phyloP scores from a whole-genome alignment of 495 filamentous ascomycete genomes.

The Lentithecium fluviatile region DNA sequence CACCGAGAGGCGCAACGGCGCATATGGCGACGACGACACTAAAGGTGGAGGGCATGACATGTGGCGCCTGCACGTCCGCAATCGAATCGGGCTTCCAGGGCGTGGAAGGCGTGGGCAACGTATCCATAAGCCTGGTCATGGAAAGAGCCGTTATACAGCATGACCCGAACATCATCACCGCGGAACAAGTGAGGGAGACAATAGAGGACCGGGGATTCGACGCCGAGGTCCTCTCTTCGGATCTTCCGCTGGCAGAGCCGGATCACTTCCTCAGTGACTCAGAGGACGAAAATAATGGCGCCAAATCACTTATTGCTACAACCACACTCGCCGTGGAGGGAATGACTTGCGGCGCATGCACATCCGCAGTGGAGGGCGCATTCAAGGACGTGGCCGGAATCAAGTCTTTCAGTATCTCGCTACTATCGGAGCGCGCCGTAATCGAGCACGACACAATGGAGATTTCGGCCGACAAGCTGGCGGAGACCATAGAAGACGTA shows the following conservation, averaged over 20 bases:
- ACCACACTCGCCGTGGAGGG: conserved; percentile 91
- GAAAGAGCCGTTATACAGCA: conserved; percentile 88
- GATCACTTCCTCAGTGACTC: conserved; percentile 36
- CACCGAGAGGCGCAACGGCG: conserved; percentile 35
- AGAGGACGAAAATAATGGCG: conserved; percentile 34
- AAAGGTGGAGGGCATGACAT: conserved; percentile 90
- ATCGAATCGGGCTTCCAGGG: conserved; percentile 81
- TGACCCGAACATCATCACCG: conserved; percentile 70
- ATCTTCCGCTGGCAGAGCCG: conserved; percentile 51
- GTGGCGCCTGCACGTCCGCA: conserved; percentile 84
- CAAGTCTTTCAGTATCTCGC: conserved; percentile 46
- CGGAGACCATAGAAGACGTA: conserved; percentile 56
- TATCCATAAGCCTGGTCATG: conserved; percentile 90
- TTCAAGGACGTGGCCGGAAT: conserved; percentile 57
- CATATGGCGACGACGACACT: conserved; percentile 90
- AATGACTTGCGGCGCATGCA: conserved; percentile 97
- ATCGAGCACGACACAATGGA: conserved; percentile 45
- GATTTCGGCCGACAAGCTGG: conserved; percentile 66
- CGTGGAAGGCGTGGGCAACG: conserved; percentile 73
- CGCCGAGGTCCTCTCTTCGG: conserved; percentile 83
- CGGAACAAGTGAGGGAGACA: conserved; percentile 73
- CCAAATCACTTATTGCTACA: conserved; percentile 48
- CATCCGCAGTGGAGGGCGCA: conserved; percentile 80
- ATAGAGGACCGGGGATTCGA: conserved; percentile 96
- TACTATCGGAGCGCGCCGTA: conserved; percentile 61